Base-by-base conservation (phyloP, 2,329 filamentous ascomycete genomes). In the Beauveria bassiana region DNA sequence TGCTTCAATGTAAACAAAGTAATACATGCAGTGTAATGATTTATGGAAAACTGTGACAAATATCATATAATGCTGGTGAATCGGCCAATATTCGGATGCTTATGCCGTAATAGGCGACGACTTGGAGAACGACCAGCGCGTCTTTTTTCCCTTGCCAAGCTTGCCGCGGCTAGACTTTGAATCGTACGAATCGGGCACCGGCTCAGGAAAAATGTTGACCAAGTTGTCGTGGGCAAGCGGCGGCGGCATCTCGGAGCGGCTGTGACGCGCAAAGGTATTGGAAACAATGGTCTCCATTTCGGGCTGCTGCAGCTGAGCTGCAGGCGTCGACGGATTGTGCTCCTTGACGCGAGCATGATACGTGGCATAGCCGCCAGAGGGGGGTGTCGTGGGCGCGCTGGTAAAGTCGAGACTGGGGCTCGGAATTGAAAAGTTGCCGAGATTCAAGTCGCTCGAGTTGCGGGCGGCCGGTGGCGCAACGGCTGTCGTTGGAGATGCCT, bases 211-310 rank as follows among this genome's bases (percentile, higher is more conserved):
- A 18, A 58, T 59, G 51, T 65, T 63, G 42, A 61, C 62, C 18
- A 63, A 31, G 16, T 40, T 57, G 5, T 53, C 55, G 43, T 61
- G 53, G 10, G 61, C 55, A 7, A 61, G 24, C 10, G 57, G 61
- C 5, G 54, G 55, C 26, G 58, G 57, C 42, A 55, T 46, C 24
- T 63, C 40, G 22, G 64, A 57, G 52, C 59, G 61, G 46, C 61
- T 50, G 31, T 54, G 50, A 12, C 50, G 59, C 16, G 59, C 1
- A 42, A 55, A 54, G 16, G 4, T 42, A 34, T 34, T 59, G 53
- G 72, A 69, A n/a, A 70, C 65, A 54, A 74, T 72, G 8, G 67
- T 67, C 53, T 71, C 70, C 18, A 72, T 58, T 50, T 73, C 72
- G 1, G 68, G 24, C 64, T 62, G 59, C 66, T 66, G 52, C 8